Evolutionary conservation across 345 rosid genomes (phyloP).

Genomic region (Camelina neglecta): DNA sequence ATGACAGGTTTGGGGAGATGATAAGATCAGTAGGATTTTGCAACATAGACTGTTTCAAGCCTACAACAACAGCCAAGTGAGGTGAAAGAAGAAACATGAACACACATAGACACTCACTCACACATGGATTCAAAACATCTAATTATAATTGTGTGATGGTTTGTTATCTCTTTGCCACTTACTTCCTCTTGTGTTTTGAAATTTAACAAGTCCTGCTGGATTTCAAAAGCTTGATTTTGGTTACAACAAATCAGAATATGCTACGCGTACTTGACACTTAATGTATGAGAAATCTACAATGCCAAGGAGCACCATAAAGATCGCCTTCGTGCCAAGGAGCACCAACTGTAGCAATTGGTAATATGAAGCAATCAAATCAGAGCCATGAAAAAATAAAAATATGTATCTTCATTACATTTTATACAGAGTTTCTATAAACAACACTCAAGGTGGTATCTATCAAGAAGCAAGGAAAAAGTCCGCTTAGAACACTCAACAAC

Average conservation of each 20-base stretch:
- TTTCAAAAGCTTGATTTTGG: slow-evolving; percentile 30
- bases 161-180: slow-evolving; percentile 25
- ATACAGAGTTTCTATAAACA: slow-evolving; percentile 34
- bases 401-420: slow-evolving; percentile 22
- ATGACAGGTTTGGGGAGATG: slow-evolving; percentile 80
- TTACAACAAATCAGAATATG: neutral
- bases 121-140: slow-evolving; percentile 27
- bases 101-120: slow-evolving; percentile 7
- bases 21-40: slow-evolving; percentile 86
- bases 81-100: slow-evolving; percentile 17
- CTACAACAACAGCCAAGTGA: slow-evolving; percentile 58
- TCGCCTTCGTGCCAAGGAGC: neutral
- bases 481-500: slow-evolving; percentile 24
- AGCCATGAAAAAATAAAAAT: slow-evolving; percentile 2
- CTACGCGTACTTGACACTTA: neutral
- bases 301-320: neutral
- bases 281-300: neutral
- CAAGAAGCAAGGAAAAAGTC: slow-evolving; percentile 37
- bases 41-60: slow-evolving; percentile 93
- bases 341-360: neutral
- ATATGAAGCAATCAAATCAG: neutral
- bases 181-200: slow-evolving; percentile 22
- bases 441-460: slow-evolving; percentile 13
- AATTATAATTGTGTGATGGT: slow-evolving; percentile 32
- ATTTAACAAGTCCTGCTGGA: slow-evolving; percentile 20